Evolutionary conservation across 1,139 yeast species (phyloP), one percentile per base, ranked within the genome.

Genomic region (Yamadazyma trypodendri): DNA sequence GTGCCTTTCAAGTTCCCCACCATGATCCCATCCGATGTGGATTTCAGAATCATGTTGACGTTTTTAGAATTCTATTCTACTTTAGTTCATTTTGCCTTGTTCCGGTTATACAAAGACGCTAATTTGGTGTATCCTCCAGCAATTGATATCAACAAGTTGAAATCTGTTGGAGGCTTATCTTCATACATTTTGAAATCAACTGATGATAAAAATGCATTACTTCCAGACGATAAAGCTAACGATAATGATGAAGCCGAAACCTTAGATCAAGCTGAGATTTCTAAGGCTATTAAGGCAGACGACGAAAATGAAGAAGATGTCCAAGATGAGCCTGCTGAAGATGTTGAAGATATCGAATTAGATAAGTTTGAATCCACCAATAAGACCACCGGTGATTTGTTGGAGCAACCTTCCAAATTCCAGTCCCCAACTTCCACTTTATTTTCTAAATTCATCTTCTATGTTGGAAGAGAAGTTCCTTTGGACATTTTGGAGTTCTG

Each of bases 1-100:
- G 95, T 88, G 35, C 99, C 99, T 20, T 92, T 84, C 75, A 90
- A 89, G 62, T 92, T 90, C 69, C 96, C 98, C 16, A 95, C 92
- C 60, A 85, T 86, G 60, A 84, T 92, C 52, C 98, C 99, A 31
- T 66, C 83, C 33, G 98, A 92, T 61, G 84, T 92, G 45, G 99
- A 92, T 66, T 90, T 94, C 72, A 79, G 95, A 64, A 88, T 92
- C 68, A 92, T 92, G 99, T 74, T 89, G 57, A 90, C 98, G 1
- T 92, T 92, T 65, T 77, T 92, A 58, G 98, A 92, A 65, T 90
- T 94, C 62, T 92, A 92, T 68, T 84, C 96, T 22, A 92, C 97
- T 20, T 69, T 92, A 52, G 66, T 90, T 55, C 95, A 90, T 60
- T 92, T 94, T 57, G 90, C 84, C 17, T 72, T 90, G 44, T 92